Conservation (phyloP, 2,329 filamentous ascomycete species). For the Fusarium chaquense region DNA sequence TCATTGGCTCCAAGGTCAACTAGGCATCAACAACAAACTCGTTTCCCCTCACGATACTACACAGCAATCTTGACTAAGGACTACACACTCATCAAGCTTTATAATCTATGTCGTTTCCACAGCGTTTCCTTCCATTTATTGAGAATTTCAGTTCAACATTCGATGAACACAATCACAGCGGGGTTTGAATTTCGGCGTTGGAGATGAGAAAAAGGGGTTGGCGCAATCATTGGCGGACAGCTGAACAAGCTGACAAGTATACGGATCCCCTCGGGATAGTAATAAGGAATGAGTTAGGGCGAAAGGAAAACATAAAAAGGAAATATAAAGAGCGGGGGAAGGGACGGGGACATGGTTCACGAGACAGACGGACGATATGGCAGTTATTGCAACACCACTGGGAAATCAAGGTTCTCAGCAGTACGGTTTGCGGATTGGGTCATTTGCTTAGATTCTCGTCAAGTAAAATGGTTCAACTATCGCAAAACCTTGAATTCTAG, state of each 20-base stretch:
- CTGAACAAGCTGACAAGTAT: constrained; percentile 9
- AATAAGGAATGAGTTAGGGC: constrained; percentile 21
- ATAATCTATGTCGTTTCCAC: constrained; percentile 27
- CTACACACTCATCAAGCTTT: constrained; percentile 8
- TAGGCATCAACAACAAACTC: constrained; percentile 12
- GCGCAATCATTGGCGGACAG: constrained; percentile 19
- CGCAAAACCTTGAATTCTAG: constrained; percentile 19
- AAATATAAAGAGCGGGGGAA: constrained; percentile 1
- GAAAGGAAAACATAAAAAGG: constrained; percentile 16
- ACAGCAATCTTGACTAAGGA: constrained; percentile 12
- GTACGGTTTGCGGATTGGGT: neutral
- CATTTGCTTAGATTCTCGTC: constrained; percentile 13
- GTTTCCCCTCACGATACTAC: constrained; percentile 17
- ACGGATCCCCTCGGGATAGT: constrained; percentile 12
- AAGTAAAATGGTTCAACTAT: constrained; percentile 5
- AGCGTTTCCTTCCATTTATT: constrained; percentile 35
- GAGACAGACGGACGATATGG: constrained; percentile 30
- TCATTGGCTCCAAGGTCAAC: constrained; percentile 55
- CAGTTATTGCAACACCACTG: constrained; percentile 28
- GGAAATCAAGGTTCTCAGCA: neutral
- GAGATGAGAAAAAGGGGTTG: constrained; percentile 26
- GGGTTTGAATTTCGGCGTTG: constrained; percentile 41
- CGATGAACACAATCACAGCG: constrained; percentile 16
- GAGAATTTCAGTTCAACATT: constrained; percentile 11
- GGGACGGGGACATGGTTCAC: constrained; percentile 20